Evolutionary conservation across 805 yeast species (phyloP).

Genomic region (Dipodascus albidus): DNA sequence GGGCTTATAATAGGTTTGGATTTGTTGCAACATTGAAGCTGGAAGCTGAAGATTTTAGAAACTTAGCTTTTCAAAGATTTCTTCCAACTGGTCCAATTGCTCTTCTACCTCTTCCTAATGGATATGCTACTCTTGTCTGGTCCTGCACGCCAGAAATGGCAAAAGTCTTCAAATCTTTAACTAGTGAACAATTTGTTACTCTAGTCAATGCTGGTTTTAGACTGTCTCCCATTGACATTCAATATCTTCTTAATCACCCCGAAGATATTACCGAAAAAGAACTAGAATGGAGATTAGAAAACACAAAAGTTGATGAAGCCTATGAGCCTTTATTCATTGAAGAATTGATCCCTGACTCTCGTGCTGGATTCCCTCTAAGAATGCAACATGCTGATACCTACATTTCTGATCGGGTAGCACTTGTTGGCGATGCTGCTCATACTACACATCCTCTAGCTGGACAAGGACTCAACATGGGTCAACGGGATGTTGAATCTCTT

Average conservation of each 20-base stretch:
- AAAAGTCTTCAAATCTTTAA: slow-evolving; percentile 43
- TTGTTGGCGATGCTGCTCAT: slow-evolving; percentile 98
- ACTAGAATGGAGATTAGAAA: slow-evolving; percentile 55
- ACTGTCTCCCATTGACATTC: slow-evolving; percentile 66
- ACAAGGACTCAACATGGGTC: slow-evolving; percentile 97
- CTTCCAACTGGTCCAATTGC: slow-evolving; percentile 90
- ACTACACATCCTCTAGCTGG: slow-evolving; percentile 97
- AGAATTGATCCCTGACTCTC: slow-evolving; percentile 45
- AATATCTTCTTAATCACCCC: slow-evolving; percentile 44
- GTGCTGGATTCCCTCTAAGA: slow-evolving; percentile 83
- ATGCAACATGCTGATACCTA: slow-evolving; percentile 87
- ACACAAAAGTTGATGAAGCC: slow-evolving; percentile 38
- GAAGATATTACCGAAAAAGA: slow-evolving; percentile 48
- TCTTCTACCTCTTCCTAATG: slow-evolving; percentile 75
- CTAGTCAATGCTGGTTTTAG: slow-evolving; percentile 80
- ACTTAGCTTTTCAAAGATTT: slow-evolving; percentile 89
- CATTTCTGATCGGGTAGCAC: slow-evolving; percentile 70
- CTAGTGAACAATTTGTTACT: slow-evolving; percentile 51
- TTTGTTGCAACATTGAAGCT: slow-evolving; percentile 82
- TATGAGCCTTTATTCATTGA: slow-evolving; percentile 54
- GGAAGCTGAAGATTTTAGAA: slow-evolving; percentile 57
- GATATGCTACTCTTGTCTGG: slow-evolving; percentile 91
- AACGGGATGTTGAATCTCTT: slow-evolving; percentile 71
- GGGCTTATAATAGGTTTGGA: slow-evolving; percentile 83
- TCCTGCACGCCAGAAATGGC: slow-evolving; percentile 71